Conservation (phyloP, 805 yeast species). For the Vanderwaltozyma yarrowii region DNA sequence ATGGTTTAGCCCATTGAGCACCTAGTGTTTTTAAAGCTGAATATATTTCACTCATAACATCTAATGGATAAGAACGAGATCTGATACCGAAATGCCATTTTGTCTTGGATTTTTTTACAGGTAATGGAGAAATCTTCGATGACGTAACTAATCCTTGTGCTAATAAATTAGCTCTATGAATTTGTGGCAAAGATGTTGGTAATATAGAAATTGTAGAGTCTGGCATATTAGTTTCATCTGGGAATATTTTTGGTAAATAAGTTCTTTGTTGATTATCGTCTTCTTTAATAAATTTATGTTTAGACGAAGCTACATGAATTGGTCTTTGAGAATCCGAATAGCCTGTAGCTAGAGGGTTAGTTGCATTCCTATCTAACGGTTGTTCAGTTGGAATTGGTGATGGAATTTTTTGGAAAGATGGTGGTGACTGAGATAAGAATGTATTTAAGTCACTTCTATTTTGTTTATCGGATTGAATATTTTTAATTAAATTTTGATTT, state of each 20-base stretch:
- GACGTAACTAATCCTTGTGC: slow-evolving; percentile 43
- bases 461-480: slow-evolving; percentile 39
- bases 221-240: slow-evolving; percentile 25
- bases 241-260: slow-evolving; percentile 26
- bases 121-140: slow-evolving; percentile 40
- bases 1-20: slow-evolving; percentile 95
- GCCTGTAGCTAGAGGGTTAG: no score
- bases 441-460: slow-evolving; percentile 42
- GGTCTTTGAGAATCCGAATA: slow-evolving; percentile 4
- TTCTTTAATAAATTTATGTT: slow-evolving; percentile 3
- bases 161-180: slow-evolving; percentile 88
- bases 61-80: slow-evolving; percentile 90
- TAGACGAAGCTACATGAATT: slow-evolving; percentile 2
- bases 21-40: slow-evolving; percentile 87
- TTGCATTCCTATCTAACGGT: slow-evolving; percentile 1
- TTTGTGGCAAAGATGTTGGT: slow-evolving; percentile 90
- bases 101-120: slow-evolving; percentile 78
- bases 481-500: slow-evolving; percentile 59
- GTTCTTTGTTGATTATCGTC: slow-evolving; percentile 23
- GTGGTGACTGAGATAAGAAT: slow-evolving; percentile 53
- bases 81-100: slow-evolving; percentile 99
- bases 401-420: slow-evolving; percentile 30
- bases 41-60: slow-evolving; percentile 97
- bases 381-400: no score
- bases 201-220: slow-evolving; percentile 81